A percentile compares a stretch with the other conserved stretches of the same genome.
Evolutionary conservation across 805 yeast species (phyloP).

Genomic region (Kuraishia borneana): DNA sequence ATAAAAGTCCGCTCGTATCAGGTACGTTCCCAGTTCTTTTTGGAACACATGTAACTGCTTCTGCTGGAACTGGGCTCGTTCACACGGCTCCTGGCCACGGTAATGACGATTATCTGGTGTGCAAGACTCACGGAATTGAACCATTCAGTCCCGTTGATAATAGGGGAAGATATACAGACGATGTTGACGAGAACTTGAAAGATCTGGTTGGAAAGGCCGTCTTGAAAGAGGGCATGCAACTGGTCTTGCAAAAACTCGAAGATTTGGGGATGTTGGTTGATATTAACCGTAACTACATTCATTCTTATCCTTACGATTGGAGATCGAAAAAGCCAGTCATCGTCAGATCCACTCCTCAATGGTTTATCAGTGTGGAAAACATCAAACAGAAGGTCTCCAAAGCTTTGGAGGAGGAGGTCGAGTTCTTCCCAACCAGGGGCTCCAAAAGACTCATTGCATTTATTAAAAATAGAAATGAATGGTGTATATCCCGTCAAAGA

Average conservation of each 20-base stretch:
- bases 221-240: constrained; percentile 42
- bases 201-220: constrained; percentile 48
- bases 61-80: constrained; percentile 90
- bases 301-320: constrained; percentile 97
- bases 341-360: constrained; percentile 91
- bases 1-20: constrained; percentile 38
- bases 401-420: constrained; percentile 45
- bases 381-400: constrained; percentile 53
- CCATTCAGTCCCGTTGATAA: constrained; percentile 74
- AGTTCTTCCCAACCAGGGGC: constrained; percentile 69
- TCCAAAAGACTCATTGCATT: constrained; percentile 61
- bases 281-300: constrained; percentile 43
- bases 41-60: constrained; percentile 71
- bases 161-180: constrained; percentile 52
- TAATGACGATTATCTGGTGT: constrained; percentile 76
- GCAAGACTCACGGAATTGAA: constrained; percentile 41
- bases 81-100: constrained; percentile 99
- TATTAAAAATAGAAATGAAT: constrained; percentile 69
- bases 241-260: constrained; percentile 31
- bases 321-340: constrained; percentile 92
- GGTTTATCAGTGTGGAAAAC: constrained; percentile 81
- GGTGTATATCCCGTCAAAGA: constrained; percentile 97
- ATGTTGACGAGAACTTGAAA: constrained; percentile 30
- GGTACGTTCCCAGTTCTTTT: constrained; percentile 49
- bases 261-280: constrained; percentile 33